phyloP scores from a whole-genome alignment of 345 rosid genomes.

The Eucalyptus curtisii region DNA sequence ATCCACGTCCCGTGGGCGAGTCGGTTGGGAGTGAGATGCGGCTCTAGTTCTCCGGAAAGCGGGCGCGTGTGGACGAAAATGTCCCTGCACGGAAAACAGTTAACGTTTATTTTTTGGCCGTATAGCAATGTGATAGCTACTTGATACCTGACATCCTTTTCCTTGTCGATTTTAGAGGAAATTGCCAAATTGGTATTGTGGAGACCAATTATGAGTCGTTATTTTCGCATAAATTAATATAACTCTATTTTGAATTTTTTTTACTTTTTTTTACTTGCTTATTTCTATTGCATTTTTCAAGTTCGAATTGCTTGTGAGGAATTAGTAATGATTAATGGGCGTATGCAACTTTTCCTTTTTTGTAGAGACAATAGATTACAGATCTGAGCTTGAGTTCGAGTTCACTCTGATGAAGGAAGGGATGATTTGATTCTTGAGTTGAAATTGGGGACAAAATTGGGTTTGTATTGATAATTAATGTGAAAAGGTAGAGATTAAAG shows the following conservation, averaged over 20 bases:
- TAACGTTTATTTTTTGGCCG: background rate
- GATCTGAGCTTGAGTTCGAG: background rate
- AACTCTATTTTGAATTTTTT: background rate
- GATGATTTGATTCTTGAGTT: background rate
- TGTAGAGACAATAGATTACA: background rate
- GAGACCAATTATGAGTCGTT: background rate
- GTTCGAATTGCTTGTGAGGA: background rate
- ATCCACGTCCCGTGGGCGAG: background rate
- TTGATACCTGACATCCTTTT: background rate
- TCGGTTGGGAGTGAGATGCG: background rate
- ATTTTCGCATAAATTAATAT: background rate
- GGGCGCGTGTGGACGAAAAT: background rate
- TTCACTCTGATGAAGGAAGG: rapidly evolving
- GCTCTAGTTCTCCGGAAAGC: background rate
- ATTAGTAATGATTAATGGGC: background rate
- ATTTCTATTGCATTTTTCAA: background rate
- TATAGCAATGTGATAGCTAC: background rate
- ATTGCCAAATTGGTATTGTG: background rate
- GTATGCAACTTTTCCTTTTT: background rate
- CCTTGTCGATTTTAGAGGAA: background rate
- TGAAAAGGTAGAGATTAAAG: background rate
- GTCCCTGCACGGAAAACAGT: background rate
- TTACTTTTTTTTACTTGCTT: background rate
- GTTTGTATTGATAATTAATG: background rate
- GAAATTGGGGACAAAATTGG: background rate